These are phyloP conservation scores for Fusarium staphyleae DNA, from an alignment of 2,329 filamentous ascomycete species.

Conservation along the genomic window DNA sequence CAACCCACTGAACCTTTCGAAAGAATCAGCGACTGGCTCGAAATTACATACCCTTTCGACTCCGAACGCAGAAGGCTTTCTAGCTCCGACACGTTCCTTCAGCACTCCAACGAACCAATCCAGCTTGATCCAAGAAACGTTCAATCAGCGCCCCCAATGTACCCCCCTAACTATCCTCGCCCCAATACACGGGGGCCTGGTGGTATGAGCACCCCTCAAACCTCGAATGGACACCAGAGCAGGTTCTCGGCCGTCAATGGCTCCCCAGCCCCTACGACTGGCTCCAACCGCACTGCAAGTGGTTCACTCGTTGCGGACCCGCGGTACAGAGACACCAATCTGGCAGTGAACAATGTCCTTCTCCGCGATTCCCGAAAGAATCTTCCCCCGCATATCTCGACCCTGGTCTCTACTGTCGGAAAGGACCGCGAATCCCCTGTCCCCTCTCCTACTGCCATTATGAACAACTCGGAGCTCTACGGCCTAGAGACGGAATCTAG, in stretches of 20 bases:
- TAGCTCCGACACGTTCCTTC: neutral
- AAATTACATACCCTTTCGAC: constrained; percentile 7
- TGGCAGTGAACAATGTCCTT: constrained; percentile 8
- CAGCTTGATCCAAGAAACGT: no score
- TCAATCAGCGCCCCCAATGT: constrained; percentile 8
- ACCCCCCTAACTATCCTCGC: neutral
- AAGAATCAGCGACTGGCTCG: constrained; percentile 10
- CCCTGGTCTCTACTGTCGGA: neutral
- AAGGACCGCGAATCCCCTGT: neutral
- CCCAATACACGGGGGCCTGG: neutral
- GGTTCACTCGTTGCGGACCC: constrained; percentile 9
- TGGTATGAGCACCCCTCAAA: no score
- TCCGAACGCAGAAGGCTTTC: neutral
- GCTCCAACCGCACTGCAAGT: neutral
- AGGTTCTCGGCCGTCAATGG: neutral
- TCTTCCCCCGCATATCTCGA: neutral
- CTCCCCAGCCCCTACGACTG: neutral
- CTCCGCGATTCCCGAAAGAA: neutral
- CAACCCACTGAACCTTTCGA: neutral
- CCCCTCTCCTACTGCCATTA: neutral
- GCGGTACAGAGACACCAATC: neutral
- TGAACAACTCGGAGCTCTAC: neutral
- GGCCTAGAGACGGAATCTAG: constrained; percentile 1
- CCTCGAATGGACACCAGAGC: neutral
- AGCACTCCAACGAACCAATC: neutral